A percentile compares a stretch with the other conserved stretches of the same genome.
phyloP scores from a whole-genome alignment of 2,329 filamentous ascomycete species.

The Apiospora aurea region DNA sequence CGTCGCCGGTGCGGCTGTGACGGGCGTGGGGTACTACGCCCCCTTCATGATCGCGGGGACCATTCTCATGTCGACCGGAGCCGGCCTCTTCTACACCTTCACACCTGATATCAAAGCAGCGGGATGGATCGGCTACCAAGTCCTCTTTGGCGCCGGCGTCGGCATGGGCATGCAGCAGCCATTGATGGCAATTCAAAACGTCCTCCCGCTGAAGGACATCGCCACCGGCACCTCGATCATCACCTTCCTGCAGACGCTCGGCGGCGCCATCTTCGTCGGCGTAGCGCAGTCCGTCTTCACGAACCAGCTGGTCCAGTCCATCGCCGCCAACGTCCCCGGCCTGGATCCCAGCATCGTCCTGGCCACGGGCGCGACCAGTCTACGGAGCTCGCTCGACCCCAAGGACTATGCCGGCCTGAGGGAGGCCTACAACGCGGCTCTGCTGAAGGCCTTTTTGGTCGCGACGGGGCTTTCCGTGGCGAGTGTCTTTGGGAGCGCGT shows the following conservation, averaged over 20 bases:
- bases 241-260: slow-evolving; percentile 52
- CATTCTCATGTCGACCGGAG: background rate
- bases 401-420: slow-evolving; percentile 45
- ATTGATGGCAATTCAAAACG: slow-evolving; percentile 51
- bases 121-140: slow-evolving; percentile 24
- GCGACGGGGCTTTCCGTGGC: slow-evolving; percentile 53
- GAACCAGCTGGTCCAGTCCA: slow-evolving; percentile 51
- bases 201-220: slow-evolving; percentile 38
- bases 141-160: slow-evolving; percentile 37
- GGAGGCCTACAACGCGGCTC: slow-evolving; percentile 52
- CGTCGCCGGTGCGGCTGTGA: slow-evolving; percentile 45
- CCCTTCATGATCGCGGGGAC: slow-evolving; percentile 39
- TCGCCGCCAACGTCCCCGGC: slow-evolving; percentile 44
- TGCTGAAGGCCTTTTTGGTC: slow-evolving; percentile 52
- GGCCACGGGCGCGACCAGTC: slow-evolving; percentile 46
- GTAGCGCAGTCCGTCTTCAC: slow-evolving; percentile 59
- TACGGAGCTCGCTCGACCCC: slow-evolving; percentile 39
- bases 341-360: slow-evolving; percentile 45
- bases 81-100: slow-evolving; percentile 23
- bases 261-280: slow-evolving; percentile 57
- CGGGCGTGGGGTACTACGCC: slow-evolving; percentile 51
- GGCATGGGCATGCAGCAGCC: slow-evolving; percentile 51
- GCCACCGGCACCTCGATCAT: slow-evolving; percentile 40
- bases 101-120: slow-evolving; percentile 33
- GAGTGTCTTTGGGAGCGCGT: slow-evolving; percentile 50